A percentile compares a stretch with the other conserved stretches of the same genome.
These are phyloP conservation scores for Nothopassalora personata DNA, from an alignment of 2,329 filamentous ascomycete species.

Conservation along the genomic window DNA sequence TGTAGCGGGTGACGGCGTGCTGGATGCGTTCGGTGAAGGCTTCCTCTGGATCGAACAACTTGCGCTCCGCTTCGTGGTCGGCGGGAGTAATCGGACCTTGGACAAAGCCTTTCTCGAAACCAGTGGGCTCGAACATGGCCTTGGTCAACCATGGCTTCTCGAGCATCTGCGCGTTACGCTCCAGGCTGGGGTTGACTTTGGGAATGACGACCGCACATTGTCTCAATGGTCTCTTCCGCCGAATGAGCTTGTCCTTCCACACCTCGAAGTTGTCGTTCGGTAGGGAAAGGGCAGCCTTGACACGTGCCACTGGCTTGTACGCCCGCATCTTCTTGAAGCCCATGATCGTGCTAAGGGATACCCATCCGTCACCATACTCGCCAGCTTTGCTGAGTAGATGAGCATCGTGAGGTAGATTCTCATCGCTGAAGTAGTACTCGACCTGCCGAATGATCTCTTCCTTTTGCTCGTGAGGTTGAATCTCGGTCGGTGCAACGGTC, in stretches of 20 bases:
- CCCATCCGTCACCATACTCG: conserved; percentile 38
- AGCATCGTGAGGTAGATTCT: conserved; percentile 41
- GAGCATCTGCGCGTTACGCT: conserved; percentile 29
- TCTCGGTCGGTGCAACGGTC: background rate
- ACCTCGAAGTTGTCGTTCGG: conserved; percentile 41
- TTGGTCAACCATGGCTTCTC: conserved; percentile 36
- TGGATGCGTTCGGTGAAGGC: conserved; percentile 65
- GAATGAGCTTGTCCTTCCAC: conserved; percentile 38
- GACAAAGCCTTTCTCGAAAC: conserved; percentile 64
- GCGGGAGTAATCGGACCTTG: conserved; percentile 71
- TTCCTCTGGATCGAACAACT: conserved; percentile 58
- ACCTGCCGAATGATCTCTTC: conserved; percentile 36
- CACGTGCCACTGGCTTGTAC: conserved; percentile 37
- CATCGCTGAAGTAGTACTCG: conserved; percentile 48
- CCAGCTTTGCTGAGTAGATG: conserved; percentile 40
- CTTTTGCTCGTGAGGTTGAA: conserved; percentile 13
- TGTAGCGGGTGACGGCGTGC: conserved; percentile 76
- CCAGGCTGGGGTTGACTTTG: conserved; percentile 12
- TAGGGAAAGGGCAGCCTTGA: conserved; percentile 38
- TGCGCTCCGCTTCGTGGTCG: conserved; percentile 61
- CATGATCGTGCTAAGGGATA: conserved; percentile 40
- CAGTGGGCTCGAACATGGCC: conserved; percentile 40
- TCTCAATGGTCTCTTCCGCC: conserved; percentile 38
- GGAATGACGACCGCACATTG: conserved; percentile 26
- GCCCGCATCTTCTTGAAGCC: conserved; percentile 44